phyloP scores from a whole-genome alignment of 1,284 basidiomycete species.

The Malassezia obtusa region DNA sequence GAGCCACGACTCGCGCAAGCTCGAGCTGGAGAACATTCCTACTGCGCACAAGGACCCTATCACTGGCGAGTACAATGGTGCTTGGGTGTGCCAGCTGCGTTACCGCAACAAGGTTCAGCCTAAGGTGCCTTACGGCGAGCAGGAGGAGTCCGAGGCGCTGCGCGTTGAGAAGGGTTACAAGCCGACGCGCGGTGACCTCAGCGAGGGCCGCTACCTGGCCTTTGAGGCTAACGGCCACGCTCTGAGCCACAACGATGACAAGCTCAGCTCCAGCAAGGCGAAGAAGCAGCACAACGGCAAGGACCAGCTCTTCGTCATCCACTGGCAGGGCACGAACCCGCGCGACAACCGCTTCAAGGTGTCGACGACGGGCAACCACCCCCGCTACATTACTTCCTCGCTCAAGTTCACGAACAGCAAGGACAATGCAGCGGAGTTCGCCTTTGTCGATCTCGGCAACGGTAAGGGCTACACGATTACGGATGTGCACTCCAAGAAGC shows the following conservation, averaged over 20 bases:
- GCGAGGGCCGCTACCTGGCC: constrained; percentile 31
- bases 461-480: constrained; percentile 17
- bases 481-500: background rate
- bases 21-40: constrained; percentile 15
- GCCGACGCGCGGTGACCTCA: constrained; percentile 24
- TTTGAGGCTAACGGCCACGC: constrained; percentile 24
- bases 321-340: constrained; percentile 7
- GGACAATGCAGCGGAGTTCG: constrained; percentile 11
- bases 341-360: constrained; percentile 14
- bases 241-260: constrained; percentile 7
- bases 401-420: background rate
- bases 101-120: constrained; percentile 6
- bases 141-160: background rate
- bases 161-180: constrained; percentile 28
- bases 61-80: constrained; percentile 21
- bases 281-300: constrained; percentile 1
- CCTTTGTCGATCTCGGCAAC: constrained; percentile 11
- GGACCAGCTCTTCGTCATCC: constrained; percentile 14
- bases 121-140: constrained; percentile 13
- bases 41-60: constrained; percentile 16
- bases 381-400: constrained; percentile 7
- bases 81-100: constrained; percentile 4
- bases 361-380: background rate
- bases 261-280: background rate
- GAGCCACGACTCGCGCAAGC: constrained; percentile 14